Evolutionary conservation across 495 filamentous ascomycete genomes (phyloP), one percentile per base, ranked within the genome.

Genomic region (Cercophora sp.): DNA sequence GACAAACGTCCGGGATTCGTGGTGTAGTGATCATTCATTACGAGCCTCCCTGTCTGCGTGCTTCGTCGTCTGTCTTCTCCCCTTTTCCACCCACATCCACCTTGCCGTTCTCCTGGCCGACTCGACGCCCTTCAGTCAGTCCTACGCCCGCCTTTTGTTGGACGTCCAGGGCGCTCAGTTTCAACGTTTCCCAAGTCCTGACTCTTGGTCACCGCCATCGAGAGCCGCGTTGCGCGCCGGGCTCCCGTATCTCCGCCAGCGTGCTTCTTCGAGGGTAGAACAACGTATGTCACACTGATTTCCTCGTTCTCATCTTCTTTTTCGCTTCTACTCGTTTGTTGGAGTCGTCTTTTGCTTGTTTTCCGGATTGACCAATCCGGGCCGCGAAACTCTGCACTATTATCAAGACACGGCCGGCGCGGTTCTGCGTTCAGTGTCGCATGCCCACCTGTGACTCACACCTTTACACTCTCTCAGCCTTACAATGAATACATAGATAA

Each of bases 381-480:
- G 35, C 20, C n/a, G 20, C 43, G 42, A 51, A 11, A 47, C 22
- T 35, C 36, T 53, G 31, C 37, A 46, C 36, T 41, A 20, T 49
- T 22, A 11, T 26, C 23, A 29, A 32, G 18, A 41, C 43, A 41
- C 27, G 27, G 45, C 23, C 36, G 27, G 32, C 24, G 45, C 32
- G 19, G 19, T 40, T 24, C 49, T 66, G 46, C 62, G 55, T 51
- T 48, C 46, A 55, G 60, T 43, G 41, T 56, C 29, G 48, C 52
- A 61, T 45, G 15, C 36, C 26, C 26, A 9, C 40, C 61, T 65
- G 55, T 67, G 64, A 67, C 64, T 67, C 64, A 67, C 47, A 57
- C 45, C 16, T 43, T 25, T 55, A 48, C 52, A 20, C 42, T 40
- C 25, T 43, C 37, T 49, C 57, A 56, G 57, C 60, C 56, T 34